Conservation (phyloP, 139 green algal genomes). For the Volvox reticuliferus region DNA sequence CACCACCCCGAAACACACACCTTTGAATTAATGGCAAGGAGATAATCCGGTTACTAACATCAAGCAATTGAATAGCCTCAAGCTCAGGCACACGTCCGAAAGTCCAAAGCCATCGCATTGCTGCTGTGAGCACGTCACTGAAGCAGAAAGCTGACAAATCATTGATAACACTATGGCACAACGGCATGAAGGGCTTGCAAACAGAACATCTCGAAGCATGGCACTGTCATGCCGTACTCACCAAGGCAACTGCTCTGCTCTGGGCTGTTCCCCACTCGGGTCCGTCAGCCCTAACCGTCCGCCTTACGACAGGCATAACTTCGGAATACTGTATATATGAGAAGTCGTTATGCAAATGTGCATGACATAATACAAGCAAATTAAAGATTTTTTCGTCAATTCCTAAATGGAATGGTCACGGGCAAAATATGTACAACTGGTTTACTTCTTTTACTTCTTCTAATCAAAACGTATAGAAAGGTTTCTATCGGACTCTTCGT, state of each 20-base stretch:
- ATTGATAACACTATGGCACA: neutral
- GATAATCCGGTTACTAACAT: slow-evolving; percentile 14
- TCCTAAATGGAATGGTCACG: too few species aligned
- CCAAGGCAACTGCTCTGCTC: neutral
- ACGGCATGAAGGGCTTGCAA: neutral
- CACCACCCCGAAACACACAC: neutral
- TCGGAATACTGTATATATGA: neutral
- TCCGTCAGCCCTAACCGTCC: neutral
- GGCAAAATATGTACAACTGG: too few species aligned
- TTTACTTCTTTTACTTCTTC: too few species aligned
- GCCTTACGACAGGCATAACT: neutral
- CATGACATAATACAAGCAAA: neutral
- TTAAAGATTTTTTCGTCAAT: neutral
- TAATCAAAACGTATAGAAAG: too few species aligned
- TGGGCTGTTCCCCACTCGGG: neutral
- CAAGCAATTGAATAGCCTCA: neutral
- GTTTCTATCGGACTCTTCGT: too few species aligned
- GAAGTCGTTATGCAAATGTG: neutral
- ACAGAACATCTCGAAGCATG: neutral
- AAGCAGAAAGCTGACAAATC: neutral
- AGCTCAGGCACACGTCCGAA: slow-evolving; percentile 48
- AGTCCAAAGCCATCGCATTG: slow-evolving; percentile 55
- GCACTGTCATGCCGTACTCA: neutral
- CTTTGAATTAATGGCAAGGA: neutral
- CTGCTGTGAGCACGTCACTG: too few species aligned